A percentile compares a stretch with the other conserved stretches of the same genome.
Conservation (phyloP, 306 rosid species). For the Begonia peltatifolia region DNA sequence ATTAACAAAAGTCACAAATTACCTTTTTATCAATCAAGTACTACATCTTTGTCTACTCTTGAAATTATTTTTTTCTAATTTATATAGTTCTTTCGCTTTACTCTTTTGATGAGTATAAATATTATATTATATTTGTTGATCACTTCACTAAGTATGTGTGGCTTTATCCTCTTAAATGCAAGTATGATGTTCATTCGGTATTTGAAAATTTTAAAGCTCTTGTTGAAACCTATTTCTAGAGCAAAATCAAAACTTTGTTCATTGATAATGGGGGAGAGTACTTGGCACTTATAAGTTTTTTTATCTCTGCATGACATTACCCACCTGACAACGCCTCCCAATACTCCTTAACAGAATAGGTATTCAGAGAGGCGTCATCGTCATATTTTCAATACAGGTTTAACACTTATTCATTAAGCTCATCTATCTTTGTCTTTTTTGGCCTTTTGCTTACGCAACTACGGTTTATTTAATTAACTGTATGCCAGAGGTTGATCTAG, state of each 20-base stretch:
- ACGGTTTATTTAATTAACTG: background rate
- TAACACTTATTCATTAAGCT: background rate
- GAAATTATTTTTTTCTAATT: background rate
- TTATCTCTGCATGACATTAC: background rate
- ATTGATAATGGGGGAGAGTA: background rate
- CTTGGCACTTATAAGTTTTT: background rate
- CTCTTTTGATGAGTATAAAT: too few relatives aligned
- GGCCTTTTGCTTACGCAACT: background rate
- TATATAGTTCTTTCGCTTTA: background rate
- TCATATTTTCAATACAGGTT: background rate
- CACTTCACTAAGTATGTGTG: too few relatives aligned
- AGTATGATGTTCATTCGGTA: background rate
- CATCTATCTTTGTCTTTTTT: background rate
- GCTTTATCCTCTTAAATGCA: too few relatives aligned
- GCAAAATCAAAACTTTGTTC: background rate
- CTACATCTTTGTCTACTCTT: background rate
- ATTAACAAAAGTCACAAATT: background rate
- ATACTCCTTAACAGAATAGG: background rate
- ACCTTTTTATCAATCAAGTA: background rate
- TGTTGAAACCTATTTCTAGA: background rate
- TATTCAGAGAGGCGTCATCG: background rate
- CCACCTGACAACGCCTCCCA: background rate
- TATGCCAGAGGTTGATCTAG: background rate
- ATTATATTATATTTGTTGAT: too few relatives aligned
- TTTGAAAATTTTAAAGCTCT: background rate